Evolutionary conservation across 352 stramenopile genomes (phyloP), one percentile per base, ranked within the genome.

Genomic region (Phytophthora chlamydospora): DNA sequence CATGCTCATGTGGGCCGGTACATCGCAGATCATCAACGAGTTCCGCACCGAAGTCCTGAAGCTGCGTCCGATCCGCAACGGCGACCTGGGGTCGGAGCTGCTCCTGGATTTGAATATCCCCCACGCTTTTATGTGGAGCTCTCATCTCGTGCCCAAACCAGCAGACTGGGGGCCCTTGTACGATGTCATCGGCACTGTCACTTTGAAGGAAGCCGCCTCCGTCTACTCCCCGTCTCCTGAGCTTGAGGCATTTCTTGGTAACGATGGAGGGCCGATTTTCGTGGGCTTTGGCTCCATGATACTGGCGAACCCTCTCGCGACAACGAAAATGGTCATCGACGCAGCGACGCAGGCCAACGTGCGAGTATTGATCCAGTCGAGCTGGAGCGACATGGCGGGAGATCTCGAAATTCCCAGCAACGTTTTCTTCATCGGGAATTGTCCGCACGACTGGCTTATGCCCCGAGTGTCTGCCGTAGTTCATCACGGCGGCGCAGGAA

Each of bases 281-380:
- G 83, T 98, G 33, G 94, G 94, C 0, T 98, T 98, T 71, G 94
- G 94, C 5, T 92, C 73, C 4, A 98, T 98, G 91, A 76, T 98
- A 4, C 81, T 98, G 19, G 68, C 83, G 14, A 75, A 98, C 35
- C 77, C 88, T 1, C 39, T 64, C 14, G 67, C 84, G 13, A 81
- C 77, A 14, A 89, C 71, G 12, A 79, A 76, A 16, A 97, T 97
- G 61, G 89, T 95, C 59, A 78, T 88, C n/a, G 91, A 95, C 27
- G 80, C 80, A 2, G 86, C 86, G 0, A 71, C 68, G 10, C 59
- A 44, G 21, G 76, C 78, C 21, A 81, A 87, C 19, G 80, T 79
- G 13, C 80, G 93, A 7, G 85, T 97, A 38, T 42, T 98, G 27
- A 90, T 98, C 19, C 91, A 97, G 63, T 93, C 76, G 0, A 89